A percentile compares a stretch with the other conserved stretches of the same genome.
Evolutionary conservation across 768 basidiomycete genomes (phyloP).

Genomic region (Epithele typhae): DNA sequence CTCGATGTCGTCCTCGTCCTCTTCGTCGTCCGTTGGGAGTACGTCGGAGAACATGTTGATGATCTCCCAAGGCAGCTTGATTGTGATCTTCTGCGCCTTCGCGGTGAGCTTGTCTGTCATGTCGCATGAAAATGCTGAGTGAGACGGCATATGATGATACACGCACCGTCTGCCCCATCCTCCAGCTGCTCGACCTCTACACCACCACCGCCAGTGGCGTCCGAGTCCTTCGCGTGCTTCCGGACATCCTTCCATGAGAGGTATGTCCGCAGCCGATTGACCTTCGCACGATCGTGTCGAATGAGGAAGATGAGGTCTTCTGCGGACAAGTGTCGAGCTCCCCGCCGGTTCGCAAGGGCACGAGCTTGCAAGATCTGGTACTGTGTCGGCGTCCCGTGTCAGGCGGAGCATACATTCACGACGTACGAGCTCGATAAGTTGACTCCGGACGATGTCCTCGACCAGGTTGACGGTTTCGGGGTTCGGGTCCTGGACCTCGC

Average conservation of each 20-base stretch:
- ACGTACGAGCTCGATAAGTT: slow-evolving; percentile 83
- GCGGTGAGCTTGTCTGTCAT: slow-evolving; percentile 69
- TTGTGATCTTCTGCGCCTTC: slow-evolving; percentile 89
- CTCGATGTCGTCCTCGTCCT: slow-evolving; percentile 94
- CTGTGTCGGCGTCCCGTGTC: too few species aligned
- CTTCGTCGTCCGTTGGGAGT: slow-evolving; percentile 89
- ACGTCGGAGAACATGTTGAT: slow-evolving; percentile 89
- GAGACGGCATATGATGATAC: background rate
- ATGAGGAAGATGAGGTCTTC: slow-evolving; percentile 98
- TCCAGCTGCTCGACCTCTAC: slow-evolving; percentile 82
- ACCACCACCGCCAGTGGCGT: slow-evolving; percentile 73
- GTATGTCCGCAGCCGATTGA: slow-evolving; percentile 89
- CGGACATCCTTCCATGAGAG: slow-evolving; percentile 97
- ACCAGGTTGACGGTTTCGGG: slow-evolving; percentile 86
- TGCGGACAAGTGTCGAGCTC: slow-evolving; percentile 80
- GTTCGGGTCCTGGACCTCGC: slow-evolving; percentile 88
- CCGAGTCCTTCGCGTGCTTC: slow-evolving; percentile 90
- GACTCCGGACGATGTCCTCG: slow-evolving; percentile 90
- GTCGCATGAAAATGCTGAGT: background rate
- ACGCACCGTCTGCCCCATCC: slow-evolving; percentile 74
- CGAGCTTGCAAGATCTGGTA: slow-evolving; percentile 85
- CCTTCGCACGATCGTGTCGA: slow-evolving; percentile 89
- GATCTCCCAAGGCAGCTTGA: slow-evolving; percentile 96
- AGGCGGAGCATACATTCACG: background rate
- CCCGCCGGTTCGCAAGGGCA: slow-evolving; percentile 73